Evolutionary conservation across 2,329 filamentous ascomycete species (phyloP).

Genomic region (Cladosporium phlei): DNA sequence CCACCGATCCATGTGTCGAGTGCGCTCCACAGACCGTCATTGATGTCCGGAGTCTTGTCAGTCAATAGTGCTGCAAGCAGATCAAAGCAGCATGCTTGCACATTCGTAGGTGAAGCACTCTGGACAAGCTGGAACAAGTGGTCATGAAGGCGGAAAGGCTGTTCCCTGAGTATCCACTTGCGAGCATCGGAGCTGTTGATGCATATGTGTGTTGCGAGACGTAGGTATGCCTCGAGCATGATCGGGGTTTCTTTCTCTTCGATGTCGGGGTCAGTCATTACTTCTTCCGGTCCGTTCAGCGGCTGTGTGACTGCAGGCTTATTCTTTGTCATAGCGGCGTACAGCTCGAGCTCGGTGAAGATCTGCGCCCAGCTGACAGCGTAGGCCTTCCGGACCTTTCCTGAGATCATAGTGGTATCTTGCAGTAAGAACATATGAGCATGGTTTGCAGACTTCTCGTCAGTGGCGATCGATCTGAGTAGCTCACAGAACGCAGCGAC

Average conservation of each 20-base stretch:
- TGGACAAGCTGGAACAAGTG: slow-evolving; percentile 75
- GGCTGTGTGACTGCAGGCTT: slow-evolving; percentile 47
- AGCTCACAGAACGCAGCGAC: slow-evolving; percentile 97
- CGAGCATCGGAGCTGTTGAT: slow-evolving; percentile 68
- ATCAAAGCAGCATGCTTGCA: slow-evolving; percentile 80
- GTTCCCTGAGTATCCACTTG: slow-evolving; percentile 65
- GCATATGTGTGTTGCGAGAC: slow-evolving; percentile 77
- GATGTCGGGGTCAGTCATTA: slow-evolving; percentile 49
- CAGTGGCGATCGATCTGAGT: slow-evolving; percentile 80
- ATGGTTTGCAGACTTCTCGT: slow-evolving; percentile 73
- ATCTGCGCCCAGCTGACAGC: slow-evolving; percentile 92
- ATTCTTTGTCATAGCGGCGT: slow-evolving; percentile 72
- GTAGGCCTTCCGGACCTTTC: slow-evolving; percentile 72
- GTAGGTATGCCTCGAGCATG: slow-evolving; percentile 92
- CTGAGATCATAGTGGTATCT: slow-evolving; percentile 57
- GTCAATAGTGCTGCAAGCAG: slow-evolving; percentile 71
- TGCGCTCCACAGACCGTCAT: slow-evolving; percentile 70
- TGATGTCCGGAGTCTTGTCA: slow-evolving; percentile 63
- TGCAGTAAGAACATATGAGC: slow-evolving; percentile 88
- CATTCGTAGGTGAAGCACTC: slow-evolving; percentile 37
- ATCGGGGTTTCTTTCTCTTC: slow-evolving; percentile 93
- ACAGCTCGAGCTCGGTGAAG: slow-evolving; percentile 82
- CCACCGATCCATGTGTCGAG: slow-evolving; percentile 68
- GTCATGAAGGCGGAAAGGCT: slow-evolving; percentile 64
- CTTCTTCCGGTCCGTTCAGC: slow-evolving; percentile 41